Conservation (phyloP, 768 basidiomycete genomes). For the Phylloporus rhodoxanthus region DNA sequence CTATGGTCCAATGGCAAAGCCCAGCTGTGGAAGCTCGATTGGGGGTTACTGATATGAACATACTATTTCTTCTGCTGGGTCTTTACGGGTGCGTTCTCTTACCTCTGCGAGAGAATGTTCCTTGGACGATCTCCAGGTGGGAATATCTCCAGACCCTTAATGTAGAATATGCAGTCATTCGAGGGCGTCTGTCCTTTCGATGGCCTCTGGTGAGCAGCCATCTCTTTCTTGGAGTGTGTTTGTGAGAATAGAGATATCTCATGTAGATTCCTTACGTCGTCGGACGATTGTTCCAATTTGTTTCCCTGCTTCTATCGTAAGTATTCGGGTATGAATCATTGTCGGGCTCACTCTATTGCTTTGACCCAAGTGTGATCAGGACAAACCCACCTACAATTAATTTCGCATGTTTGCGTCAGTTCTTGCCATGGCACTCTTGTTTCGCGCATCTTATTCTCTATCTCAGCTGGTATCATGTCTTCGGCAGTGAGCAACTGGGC, state of each 20-base stretch:
- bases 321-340: neutral
- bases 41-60: neutral
- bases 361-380: conserved; percentile 6
- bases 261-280: conserved; percentile 21
- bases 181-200: conserved; percentile 18
- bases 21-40: conserved; percentile 6
- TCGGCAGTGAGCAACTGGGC: conserved; percentile 10
- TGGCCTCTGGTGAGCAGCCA: conserved; percentile 22
- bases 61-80: conserved; percentile 15
- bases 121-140: conserved; percentile 15
- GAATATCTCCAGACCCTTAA: conserved; percentile 17
- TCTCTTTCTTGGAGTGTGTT: neutral
- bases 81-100: conserved; percentile 19
- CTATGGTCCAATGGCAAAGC: conserved; percentile 20
- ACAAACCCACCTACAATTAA: neutral
- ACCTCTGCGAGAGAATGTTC: neutral
- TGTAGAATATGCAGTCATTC: conserved; percentile 22
- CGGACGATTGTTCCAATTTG: conserved; percentile 17
- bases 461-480: conserved; percentile 4
- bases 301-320: conserved; percentile 16
- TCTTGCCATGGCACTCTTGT: neutral
- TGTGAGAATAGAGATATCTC: neutral
- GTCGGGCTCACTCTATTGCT: neutral
- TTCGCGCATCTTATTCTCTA: neutral
- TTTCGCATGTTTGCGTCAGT: conserved; percentile 19